Base-by-base conservation (phyloP, 768 basidiomycete species). In the Daedalea quercina region DNA sequence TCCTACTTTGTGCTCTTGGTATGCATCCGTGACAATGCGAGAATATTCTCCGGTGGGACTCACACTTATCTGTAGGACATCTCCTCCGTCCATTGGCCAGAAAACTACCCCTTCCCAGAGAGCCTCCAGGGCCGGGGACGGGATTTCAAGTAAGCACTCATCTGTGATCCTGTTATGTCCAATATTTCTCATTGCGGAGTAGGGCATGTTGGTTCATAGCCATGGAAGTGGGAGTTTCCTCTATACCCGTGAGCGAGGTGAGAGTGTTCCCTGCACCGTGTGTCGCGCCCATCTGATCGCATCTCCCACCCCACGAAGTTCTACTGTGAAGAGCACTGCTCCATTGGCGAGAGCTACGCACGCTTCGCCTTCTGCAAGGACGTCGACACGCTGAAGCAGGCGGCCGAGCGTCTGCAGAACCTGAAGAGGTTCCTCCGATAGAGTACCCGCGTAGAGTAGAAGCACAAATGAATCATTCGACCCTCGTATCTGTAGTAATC, bases 331-430 rank as follows among this genome's bases (percentile, higher is more conserved):
- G 89, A 91, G 52, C 94, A 97, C 64, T 77, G 83, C 24, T 69
- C 70, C 53, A 90, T 96, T 51, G 94, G 94, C 24, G 94, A 95
- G 67, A 84, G 75, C 44, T 95, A 85, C 64, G 84, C 80, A 20
- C 81, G 92, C 52, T 97, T 98, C 66, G 87, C 94, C 1, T 94
- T 96, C 75, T 97, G 96, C 77, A 99, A 99, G 66, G 95, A 98
- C 62, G 57, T 83, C 19, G 90, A 90, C 40, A 95, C 92, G 0
- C 76, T 99, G 15, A 78, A 73, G 54, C 73, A 71, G 20, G 96
- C 96, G n/a, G 85, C 83, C 22, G 85, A 89, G 62, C 80, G 91
- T n/a, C 72, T 99, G 19, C 77, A 85, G 67, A 73, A 72, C 22
- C 71, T 99, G 58, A 81, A 78, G 63, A 79, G 90, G 51, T 95